phyloP scores from a whole-genome alignment of 148 eudicot genomes.

The Gaultheria prostrata region DNA sequence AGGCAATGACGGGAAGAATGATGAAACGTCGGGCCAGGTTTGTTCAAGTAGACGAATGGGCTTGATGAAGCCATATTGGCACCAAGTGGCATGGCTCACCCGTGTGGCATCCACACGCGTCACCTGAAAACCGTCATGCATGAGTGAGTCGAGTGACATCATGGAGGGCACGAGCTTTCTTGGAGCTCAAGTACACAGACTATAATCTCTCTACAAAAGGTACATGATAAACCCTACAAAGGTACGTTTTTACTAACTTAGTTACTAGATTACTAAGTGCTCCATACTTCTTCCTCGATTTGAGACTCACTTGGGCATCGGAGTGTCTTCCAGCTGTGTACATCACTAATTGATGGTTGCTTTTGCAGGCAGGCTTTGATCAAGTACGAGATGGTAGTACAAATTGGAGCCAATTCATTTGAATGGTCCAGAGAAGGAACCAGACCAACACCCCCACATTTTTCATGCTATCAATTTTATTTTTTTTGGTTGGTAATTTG shows the following conservation, averaged over 20 bases:
- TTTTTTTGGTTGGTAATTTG: not conserved
- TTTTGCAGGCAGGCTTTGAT: not conserved
- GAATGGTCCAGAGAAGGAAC: not conserved
- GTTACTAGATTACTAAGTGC: not conserved
- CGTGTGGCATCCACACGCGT: not conserved
- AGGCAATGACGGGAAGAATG: not conserved
- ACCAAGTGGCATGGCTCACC: not conserved
- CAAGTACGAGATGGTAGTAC: not conserved
- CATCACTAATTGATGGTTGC: not conserved
- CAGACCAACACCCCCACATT: not conserved
- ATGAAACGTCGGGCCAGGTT: not conserved
- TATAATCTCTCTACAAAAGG: not conserved
- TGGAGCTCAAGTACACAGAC: not conserved
- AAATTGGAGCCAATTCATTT: not conserved
- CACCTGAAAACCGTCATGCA: not conserved
- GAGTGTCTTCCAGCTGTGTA: not conserved
- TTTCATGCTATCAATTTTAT: not conserved
- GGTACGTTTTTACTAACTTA: not conserved
- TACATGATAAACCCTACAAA: not conserved
- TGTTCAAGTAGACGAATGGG: not conserved
- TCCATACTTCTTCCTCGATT: not conserved
- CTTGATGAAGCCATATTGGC: not conserved
- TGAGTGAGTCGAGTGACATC: not conserved
- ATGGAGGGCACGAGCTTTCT: not conserved
- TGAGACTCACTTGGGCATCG: not conserved